Evolutionary conservation across 1,284 basidiomycete species (phyloP), one percentile per base, ranked within the genome.

Genomic region (Rhodotorula sp.): DNA sequence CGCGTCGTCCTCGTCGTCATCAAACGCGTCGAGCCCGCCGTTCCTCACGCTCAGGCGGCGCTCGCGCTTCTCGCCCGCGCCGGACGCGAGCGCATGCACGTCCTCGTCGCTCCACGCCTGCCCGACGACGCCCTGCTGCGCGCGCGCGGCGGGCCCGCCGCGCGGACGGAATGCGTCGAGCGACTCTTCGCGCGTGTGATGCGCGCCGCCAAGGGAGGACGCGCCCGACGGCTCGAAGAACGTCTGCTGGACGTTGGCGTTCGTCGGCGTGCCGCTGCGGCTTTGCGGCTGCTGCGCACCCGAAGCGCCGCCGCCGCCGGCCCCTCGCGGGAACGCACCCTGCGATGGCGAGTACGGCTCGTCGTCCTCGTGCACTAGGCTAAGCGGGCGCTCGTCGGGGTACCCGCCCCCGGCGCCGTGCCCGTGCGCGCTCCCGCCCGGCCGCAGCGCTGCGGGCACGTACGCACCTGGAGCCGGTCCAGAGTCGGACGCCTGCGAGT

Each of bases 191-290:
- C 27, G 32, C 48, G 25, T 36, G 50, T 61, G 34, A 36, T 46
- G 39, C 7, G 22, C 37, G 46, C 19, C 19, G 29, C 22, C 19
- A n/a, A 9, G 25, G 17, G 44, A 15, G 10, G 17, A 15, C 25
- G 48, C 27, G 48, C 27, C 25, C 48, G 48, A 50, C 50, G 44
- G 51, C 9, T 54, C 53, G 27, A 68, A 74, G 54, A 75, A 78
- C 55, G 67, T 66, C 32, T 78, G 77, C 64, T 76, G 75, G 21
- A 73, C 76, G 71, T 78, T 77, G 46, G 67, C 62, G 62, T 76
- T 67, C 37, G 70, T 70, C 10, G 77, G 77, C 34, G 77, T 78
- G 22, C 77, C 77, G n/a, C 66, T 66, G 27, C 77, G 62, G 19
- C 41, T 46, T 25, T 39, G 56, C 7, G 59, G 39, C 51, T 29